Conservation (phyloP, 768 basidiomycete genomes). For the Panellus pusillus region DNA sequence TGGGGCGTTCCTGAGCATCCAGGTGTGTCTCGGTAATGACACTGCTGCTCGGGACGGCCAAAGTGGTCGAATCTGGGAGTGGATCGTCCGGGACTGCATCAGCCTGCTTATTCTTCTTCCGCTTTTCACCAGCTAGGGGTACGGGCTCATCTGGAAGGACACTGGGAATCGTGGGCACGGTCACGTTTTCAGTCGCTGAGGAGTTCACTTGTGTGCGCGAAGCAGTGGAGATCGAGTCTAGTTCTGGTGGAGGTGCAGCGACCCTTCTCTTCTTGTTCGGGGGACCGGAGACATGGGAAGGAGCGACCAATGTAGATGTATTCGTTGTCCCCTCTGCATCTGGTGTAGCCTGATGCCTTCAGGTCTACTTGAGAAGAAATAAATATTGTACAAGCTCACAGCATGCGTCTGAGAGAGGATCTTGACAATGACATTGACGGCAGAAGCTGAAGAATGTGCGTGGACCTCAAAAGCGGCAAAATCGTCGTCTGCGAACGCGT, state of each 20-base stretch:
- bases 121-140: constrained; percentile 8
- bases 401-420: not conserved
- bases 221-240: not conserved
- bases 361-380: too few species aligned
- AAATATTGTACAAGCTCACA: constrained; percentile 3
- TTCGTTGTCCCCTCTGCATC: not conserved
- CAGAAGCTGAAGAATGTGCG: constrained; percentile 32
- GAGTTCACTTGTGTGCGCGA: not conserved
- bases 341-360: not conserved
- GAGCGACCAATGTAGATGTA: not conserved
- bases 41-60: not conserved
- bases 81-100: not conserved
- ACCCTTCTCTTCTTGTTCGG: constrained; percentile 13
- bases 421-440: constrained; percentile 41
- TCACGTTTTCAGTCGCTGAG: too few species aligned
- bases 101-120: constrained; percentile 21
- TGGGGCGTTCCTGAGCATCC: constrained; percentile 7
- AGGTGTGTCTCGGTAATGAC: not conserved
- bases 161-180: not conserved
- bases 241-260: not conserved
- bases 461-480: constrained; percentile 68
- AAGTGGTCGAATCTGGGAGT: not conserved
- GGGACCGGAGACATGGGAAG: not conserved
- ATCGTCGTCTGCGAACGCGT: constrained; percentile 60
- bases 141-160: not conserved